These are phyloP conservation scores for Vaccinium corymbosum DNA, from an alignment of 148 eudicot genomes.

Conservation along the genomic window DNA sequence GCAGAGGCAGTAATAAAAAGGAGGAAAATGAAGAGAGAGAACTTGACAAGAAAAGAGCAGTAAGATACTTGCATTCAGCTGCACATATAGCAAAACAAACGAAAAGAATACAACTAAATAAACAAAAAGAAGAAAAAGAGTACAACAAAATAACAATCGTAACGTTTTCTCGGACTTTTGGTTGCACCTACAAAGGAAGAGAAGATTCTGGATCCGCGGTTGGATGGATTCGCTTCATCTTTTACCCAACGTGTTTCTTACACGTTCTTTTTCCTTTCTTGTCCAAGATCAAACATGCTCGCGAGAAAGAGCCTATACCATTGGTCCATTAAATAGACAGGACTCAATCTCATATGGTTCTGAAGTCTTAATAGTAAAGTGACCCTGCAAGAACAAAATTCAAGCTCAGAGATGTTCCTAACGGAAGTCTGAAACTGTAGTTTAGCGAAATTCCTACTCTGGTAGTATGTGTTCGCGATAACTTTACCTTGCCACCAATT, in stretches of 20 bases:
- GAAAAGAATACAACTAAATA: not conserved
- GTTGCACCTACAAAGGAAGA: not conserved
- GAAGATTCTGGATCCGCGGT: not conserved
- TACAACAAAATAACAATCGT: not conserved
- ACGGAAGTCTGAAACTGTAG: not conserved
- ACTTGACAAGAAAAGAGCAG: not conserved
- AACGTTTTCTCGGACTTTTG: not conserved
- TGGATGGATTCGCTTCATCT: not conserved
- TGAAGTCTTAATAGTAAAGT: slow-evolving; percentile 25
- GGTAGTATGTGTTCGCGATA: not conserved
- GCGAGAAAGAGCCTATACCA: not conserved
- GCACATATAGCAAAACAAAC: not conserved
- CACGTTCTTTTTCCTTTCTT: not conserved
- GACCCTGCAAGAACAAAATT: slow-evolving; percentile 27
- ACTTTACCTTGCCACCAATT: slow-evolving; percentile 48
- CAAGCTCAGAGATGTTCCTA: not conserved
- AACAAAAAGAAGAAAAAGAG: not conserved
- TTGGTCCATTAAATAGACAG: slow-evolving; percentile 13
- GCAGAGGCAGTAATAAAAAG: too few species aligned
- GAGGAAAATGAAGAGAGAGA: too few species aligned
- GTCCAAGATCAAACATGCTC: not conserved
- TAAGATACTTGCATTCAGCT: not conserved
- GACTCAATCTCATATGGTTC: slow-evolving; percentile 2
- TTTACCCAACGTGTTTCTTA: slow-evolving; percentile 3
- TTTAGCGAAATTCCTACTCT: not conserved